These are phyloP conservation scores for Xylariaceae sp. DNA, from an alignment of 2,329 filamentous ascomycete genomes.

Conservation along the genomic window DNA sequence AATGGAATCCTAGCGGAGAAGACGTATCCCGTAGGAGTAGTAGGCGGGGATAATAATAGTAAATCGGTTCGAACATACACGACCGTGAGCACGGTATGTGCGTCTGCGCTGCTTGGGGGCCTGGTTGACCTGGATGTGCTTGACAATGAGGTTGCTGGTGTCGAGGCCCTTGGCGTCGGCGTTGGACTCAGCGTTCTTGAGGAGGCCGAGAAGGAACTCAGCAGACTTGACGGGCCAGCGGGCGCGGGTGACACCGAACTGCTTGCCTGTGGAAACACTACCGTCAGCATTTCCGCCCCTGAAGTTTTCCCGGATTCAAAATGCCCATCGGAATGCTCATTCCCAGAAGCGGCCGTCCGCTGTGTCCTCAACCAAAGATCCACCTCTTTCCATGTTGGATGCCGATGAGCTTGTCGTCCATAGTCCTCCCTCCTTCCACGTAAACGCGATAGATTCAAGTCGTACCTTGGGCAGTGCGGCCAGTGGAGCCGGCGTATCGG, in stretches of 20 bases:
- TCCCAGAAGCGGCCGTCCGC: neutral
- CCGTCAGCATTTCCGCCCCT: slow-evolving; percentile 19
- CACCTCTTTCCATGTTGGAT: neutral
- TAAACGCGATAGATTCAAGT: slow-evolving; percentile 26
- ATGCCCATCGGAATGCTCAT: slow-evolving; percentile 6
- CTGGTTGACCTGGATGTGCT: slow-evolving; percentile 99
- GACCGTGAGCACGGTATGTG: slow-evolving; percentile 99
- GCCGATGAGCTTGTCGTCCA: neutral
- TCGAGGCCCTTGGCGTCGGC: slow-evolving; percentile 96
- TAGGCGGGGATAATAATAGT: neutral
- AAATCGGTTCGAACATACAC: slow-evolving; percentile 62
- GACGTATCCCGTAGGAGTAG: neutral
- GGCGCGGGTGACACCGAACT: slow-evolving; percentile 95
- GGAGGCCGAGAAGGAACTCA: slow-evolving; percentile 93
- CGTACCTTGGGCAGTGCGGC: slow-evolving; percentile 96
- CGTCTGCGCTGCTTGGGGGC: slow-evolving; percentile 98
- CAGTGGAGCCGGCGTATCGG: slow-evolving; percentile 92
- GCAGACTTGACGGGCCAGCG: slow-evolving; percentile 99
- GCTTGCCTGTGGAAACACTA: slow-evolving; percentile 66
- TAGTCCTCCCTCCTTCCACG: neutral
- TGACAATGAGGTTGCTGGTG: slow-evolving; percentile 94
- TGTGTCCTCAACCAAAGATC: neutral
- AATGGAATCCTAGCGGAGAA: neutral
- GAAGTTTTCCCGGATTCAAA: neutral
- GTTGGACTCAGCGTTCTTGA: slow-evolving; percentile 97